phyloP scores from a whole-genome alignment of 1,139 yeast species.

The Taphrina flavorubra region DNA sequence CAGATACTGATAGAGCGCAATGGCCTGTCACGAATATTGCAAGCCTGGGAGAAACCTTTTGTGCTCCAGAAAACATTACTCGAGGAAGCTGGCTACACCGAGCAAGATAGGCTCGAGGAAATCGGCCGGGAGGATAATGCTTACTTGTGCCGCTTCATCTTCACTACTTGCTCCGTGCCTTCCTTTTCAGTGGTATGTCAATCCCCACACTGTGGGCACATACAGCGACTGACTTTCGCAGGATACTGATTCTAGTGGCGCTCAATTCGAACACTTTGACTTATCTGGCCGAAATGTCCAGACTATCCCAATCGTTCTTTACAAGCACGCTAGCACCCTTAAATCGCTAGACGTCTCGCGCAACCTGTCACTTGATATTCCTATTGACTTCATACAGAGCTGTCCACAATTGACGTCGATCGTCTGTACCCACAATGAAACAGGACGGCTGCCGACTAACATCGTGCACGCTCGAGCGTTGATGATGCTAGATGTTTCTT shows the following conservation, averaged over 20 bases:
- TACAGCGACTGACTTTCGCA: constrained; percentile 1
- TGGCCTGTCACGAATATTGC: constrained; percentile 73
- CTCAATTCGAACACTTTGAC: constrained; percentile 78
- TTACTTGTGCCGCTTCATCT: constrained; percentile 74
- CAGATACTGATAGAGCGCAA: constrained; percentile 83
- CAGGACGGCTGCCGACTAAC: constrained; percentile 74
- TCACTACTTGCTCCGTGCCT: constrained; percentile 44
- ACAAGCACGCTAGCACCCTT: constrained; percentile 80
- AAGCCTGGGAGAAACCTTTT: constrained; percentile 76
- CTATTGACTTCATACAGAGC: constrained; percentile 83
- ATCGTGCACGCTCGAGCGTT: constrained; percentile 72
- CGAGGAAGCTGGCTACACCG: constrained; percentile 78
- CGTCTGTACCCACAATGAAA: constrained; percentile 73
- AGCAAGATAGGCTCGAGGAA: constrained; percentile 73
- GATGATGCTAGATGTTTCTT: constrained; percentile 67
- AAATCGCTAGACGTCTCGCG: constrained; percentile 82
- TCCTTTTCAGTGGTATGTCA: constrained; percentile 33
- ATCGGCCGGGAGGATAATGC: constrained; percentile 89
- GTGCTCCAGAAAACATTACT: constrained; percentile 76
- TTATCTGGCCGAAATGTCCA: constrained; percentile 76
- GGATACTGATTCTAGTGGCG: constrained; percentile 60
- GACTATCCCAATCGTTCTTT: constrained; percentile 82
- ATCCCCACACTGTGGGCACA: background rate
- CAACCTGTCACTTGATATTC: constrained; percentile 83
- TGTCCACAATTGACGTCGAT: constrained; percentile 73